Conservation (phyloP, 257 asterid species). For the Nicotiana knightiana region DNA sequence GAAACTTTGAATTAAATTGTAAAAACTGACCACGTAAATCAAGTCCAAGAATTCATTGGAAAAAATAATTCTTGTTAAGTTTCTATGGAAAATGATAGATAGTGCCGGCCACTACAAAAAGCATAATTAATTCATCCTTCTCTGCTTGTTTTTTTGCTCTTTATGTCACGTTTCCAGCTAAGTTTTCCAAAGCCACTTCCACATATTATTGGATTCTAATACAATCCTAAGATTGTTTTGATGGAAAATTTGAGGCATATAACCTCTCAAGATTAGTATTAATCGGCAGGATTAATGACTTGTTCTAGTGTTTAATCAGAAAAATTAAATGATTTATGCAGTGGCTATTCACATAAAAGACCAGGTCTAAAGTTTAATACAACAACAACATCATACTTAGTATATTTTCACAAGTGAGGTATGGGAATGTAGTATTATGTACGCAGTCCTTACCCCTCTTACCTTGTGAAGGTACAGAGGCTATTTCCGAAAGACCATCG, state of each 20-base stretch:
- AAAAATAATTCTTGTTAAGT: not conserved
- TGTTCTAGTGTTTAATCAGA: not conserved
- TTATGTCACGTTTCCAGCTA: conserved; percentile 14
- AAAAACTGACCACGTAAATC: not conserved
- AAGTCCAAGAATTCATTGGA: not conserved
- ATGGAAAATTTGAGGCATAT: not conserved
- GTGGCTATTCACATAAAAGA: not conserved
- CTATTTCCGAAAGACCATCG: too few species aligned
- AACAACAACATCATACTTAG: too few species aligned
- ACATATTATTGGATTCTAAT: not conserved
- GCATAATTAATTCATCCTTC: not conserved
- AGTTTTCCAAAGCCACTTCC: not conserved
- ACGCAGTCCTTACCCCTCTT: too few species aligned
- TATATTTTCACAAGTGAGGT: too few species aligned
- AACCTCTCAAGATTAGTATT: not conserved
- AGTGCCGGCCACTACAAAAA: conserved; percentile 46
- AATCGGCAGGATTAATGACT: not conserved
- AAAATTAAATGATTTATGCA: not conserved
- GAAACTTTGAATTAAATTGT: not conserved
- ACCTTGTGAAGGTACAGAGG: too few species aligned
- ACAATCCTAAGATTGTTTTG: not conserved
- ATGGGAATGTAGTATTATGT: too few species aligned
- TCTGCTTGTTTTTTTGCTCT: conserved; percentile 28
- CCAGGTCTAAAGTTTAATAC: not conserved
- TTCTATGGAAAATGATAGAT: conserved; percentile 18